phyloP scores from a whole-genome alignment of 2,329 filamentous ascomycete species.

The Ophiobolus disseminans region DNA sequence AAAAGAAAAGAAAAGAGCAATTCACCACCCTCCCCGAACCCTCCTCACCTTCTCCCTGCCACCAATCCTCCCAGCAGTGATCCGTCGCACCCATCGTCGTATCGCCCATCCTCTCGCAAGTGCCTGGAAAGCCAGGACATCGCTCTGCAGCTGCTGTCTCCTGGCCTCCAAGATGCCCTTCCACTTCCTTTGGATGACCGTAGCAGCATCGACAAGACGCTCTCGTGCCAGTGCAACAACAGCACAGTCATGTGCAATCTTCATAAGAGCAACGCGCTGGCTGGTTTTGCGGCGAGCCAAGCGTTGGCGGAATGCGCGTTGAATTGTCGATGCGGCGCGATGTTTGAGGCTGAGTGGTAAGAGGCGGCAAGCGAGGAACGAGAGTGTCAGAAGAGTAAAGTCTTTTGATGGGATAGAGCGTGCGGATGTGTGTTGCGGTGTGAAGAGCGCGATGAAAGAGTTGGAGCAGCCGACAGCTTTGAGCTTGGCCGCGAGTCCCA shows the following conservation, averaged over 20 bases:
- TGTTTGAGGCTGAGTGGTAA: constrained; percentile 58
- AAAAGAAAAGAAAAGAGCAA: background rate
- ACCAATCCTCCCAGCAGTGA: constrained; percentile 35
- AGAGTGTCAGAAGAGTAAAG: constrained; percentile 63
- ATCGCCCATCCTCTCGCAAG: constrained; percentile 52
- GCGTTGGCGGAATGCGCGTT: constrained; percentile 57
- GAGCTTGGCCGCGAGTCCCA: constrained; percentile 47
- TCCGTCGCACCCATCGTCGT: constrained; percentile 38
- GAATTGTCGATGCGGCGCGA: constrained; percentile 61
- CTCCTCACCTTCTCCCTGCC: constrained; percentile 46
- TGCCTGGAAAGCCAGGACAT: constrained; percentile 53
- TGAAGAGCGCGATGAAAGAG: constrained; percentile 56
- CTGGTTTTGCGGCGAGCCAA: constrained; percentile 37
- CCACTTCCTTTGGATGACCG: constrained; percentile 56
- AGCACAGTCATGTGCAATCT: constrained; percentile 56
- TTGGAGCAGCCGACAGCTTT: constrained; percentile 51
- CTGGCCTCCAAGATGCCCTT: constrained; percentile 47
- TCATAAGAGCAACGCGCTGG: constrained; percentile 49
- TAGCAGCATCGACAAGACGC: constrained; percentile 50
- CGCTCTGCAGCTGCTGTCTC: constrained; percentile 43
- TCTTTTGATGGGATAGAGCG: constrained; percentile 59
- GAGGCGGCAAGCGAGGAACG: constrained; percentile 66
- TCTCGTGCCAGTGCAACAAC: constrained; percentile 55
- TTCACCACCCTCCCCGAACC: constrained; percentile 46
- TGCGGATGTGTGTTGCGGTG: constrained; percentile 25